Percentiles rank a stretch among this genome's conserved stretches.
Conservation (phyloP, 2,329 filamentous ascomycete species). For the Pyrenochaeta sp. region DNA sequence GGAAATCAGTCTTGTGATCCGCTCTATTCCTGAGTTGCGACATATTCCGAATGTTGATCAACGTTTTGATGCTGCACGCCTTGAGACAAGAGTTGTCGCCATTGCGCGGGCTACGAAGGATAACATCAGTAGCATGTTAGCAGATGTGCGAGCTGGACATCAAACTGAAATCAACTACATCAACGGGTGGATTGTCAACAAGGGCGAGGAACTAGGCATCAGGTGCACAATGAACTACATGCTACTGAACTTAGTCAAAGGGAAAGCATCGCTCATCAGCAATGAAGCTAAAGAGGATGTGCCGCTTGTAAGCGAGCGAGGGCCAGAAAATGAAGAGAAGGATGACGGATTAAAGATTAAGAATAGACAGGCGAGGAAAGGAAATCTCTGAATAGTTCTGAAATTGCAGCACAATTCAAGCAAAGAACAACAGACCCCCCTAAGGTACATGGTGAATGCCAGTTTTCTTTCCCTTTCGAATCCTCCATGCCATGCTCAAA, state of each 20-base stretch:
- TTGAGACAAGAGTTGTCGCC: conserved; percentile 66
- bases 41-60: conserved; percentile 65
- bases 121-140: conserved; percentile 72
- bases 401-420: too few relatives aligned
- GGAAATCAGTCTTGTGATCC: conserved; percentile 77
- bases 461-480: conserved; percentile 1
- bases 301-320: conserved; percentile 45
- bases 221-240: conserved; percentile 75
- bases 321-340: conserved; percentile 5
- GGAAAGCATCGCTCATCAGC: conserved; percentile 63
- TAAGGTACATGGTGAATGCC: conserved; percentile 3
- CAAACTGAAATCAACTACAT: conserved; percentile 82
- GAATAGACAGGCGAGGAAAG: background rate
- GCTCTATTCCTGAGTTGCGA: conserved; percentile 75
- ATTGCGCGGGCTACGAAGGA: conserved; percentile 63
- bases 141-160: conserved; percentile 66
- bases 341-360: conserved; percentile 11
- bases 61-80: conserved; percentile 66
- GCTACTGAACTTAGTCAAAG: conserved; percentile 75
- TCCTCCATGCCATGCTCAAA: conserved; percentile 1
- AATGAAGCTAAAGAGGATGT: conserved; percentile 51
- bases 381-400: too few relatives aligned
- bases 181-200: conserved; percentile 84
- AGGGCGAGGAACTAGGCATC: conserved; percentile 77
- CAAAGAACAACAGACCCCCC: too few relatives aligned